phyloP scores from a whole-genome alignment of 2,329 filamentous ascomycete genomes.

The Stemphylium lycopersici region DNA sequence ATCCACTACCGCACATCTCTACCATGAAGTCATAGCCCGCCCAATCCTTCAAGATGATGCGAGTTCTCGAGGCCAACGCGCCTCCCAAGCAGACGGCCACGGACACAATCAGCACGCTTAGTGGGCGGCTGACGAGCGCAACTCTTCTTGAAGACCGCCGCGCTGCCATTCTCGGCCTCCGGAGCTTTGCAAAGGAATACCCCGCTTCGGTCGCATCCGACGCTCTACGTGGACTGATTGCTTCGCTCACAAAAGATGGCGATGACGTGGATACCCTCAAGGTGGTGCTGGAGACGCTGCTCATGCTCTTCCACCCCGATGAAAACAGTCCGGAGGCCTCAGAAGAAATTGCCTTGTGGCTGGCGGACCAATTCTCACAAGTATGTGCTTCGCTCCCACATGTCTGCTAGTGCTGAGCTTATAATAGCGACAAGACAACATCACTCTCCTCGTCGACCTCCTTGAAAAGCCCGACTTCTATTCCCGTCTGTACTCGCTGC shows the following conservation, averaged over 20 bases:
- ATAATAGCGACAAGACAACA: constrained; percentile 86
- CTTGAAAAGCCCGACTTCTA: constrained; percentile 89
- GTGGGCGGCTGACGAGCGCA: constrained; percentile 83
- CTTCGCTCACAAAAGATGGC: constrained; percentile 81
- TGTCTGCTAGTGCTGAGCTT: constrained; percentile 56
- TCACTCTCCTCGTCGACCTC: constrained; percentile 86
- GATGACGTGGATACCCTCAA: constrained; percentile 97
- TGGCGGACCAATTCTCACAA: constrained; percentile 97
- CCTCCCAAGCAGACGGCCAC: constrained; percentile 95
- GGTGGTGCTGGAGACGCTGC: constrained; percentile 88
- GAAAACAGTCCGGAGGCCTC: constrained; percentile 79
- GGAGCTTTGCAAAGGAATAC: constrained; percentile 96
- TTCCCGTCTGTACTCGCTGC: constrained; percentile 86
- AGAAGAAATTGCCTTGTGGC: constrained; percentile 93
- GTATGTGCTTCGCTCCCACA: constrained; percentile 51
- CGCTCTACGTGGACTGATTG: constrained; percentile 86
- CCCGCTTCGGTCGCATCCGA: constrained; percentile 95
- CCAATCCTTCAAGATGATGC: constrained; percentile 50
- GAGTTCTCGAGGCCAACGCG: constrained; percentile 70
- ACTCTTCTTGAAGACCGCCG: constrained; percentile 93
- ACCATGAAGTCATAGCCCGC: constrained; percentile 28
- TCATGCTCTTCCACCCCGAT: constrained; percentile 85
- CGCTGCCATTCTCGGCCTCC: constrained; percentile 83
- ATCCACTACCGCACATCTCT: constrained; percentile 1
- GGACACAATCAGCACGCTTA: constrained; percentile 90